Evolutionary conservation across 2,329 filamentous ascomycete genomes (phyloP).

Genomic region (Cercospora zeina): DNA sequence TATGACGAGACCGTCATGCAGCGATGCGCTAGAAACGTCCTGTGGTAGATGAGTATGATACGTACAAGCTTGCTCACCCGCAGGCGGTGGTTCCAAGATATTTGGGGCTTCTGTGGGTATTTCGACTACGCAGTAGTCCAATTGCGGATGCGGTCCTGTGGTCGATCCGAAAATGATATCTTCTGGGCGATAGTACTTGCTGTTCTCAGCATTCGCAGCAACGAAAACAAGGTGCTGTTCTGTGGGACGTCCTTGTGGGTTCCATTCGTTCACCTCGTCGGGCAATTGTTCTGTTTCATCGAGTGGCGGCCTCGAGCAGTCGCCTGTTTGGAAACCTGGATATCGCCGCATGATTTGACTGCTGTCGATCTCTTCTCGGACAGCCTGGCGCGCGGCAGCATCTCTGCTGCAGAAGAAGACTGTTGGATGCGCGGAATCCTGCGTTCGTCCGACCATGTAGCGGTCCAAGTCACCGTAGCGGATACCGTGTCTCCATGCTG

Average conservation of each 20-base stretch:
- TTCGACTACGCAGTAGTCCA: conserved; percentile 18
- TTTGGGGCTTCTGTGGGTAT: background rate
- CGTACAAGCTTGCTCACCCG: background rate
- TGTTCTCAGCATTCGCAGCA: background rate
- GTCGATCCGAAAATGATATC: conserved; percentile 13
- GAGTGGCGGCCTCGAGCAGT: conserved; percentile 15
- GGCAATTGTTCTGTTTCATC: no score
- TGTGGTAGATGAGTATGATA: conserved; percentile 1
- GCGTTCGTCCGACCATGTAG: conserved; percentile 17
- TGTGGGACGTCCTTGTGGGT: background rate
- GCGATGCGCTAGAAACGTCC: background rate
- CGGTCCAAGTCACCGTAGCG: conserved; percentile 15
- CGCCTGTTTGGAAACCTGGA: conserved; percentile 12
- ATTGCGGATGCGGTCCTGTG: background rate
- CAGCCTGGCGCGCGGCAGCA: background rate
- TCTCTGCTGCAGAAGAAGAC: conserved; percentile 21
- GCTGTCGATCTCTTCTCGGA: conserved; percentile 12
- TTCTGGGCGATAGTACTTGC: background rate
- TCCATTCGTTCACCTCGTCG: no score
- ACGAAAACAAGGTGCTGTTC: background rate
- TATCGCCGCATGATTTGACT: conserved; percentile 10
- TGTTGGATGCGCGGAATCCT: conserved; percentile 7
- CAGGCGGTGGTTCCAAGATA: background rate
- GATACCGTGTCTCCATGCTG: conserved; percentile 9
- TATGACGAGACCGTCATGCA: background rate